phyloP scores from a whole-genome alignment of 2,329 filamentous ascomycete species.

The Metarhizium anisopliae region DNA sequence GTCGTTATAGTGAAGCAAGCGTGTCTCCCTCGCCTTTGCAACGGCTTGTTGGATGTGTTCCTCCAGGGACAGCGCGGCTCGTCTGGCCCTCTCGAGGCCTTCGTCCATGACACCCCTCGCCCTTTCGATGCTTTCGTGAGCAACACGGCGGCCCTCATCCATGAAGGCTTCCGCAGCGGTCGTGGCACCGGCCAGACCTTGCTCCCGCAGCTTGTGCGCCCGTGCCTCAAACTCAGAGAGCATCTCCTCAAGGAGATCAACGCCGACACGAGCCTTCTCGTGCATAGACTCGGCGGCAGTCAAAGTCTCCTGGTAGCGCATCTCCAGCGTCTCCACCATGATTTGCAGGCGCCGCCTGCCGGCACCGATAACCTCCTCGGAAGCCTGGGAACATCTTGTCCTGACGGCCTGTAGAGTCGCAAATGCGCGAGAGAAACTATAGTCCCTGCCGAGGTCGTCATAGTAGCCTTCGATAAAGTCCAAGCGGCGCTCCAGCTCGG shows the following conservation, averaged over 20 bases:
- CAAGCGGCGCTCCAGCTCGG: constrained; percentile 76
- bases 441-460: constrained; percentile 73
- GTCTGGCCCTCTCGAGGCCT: constrained; percentile 71
- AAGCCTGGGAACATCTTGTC: constrained; percentile 79
- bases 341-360: constrained; percentile 77
- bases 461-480: constrained; percentile 89
- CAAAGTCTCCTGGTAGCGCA: constrained; percentile 77
- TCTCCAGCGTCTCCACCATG: constrained; percentile 87
- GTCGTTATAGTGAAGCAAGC: constrained; percentile 81
- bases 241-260: constrained; percentile 78
- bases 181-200: constrained; percentile 57
- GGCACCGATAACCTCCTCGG: constrained; percentile 80
- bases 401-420: constrained; percentile 78
- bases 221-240: constrained; percentile 77
- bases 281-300: constrained; percentile 78
- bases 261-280: constrained; percentile 82
- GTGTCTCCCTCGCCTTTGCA: constrained; percentile 63
- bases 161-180: constrained; percentile 64
- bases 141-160: constrained; percentile 68
- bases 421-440: constrained; percentile 77
- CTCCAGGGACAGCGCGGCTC: constrained; percentile 73
- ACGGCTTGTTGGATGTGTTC: constrained; percentile 79
- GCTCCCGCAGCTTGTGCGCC: constrained; percentile 70
- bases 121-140: constrained; percentile 69
- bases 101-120: constrained; percentile 72